These are phyloP conservation scores for Blastobotrys mokoenaii DNA, from an alignment of 805 yeast species.

Conservation along the genomic window DNA sequence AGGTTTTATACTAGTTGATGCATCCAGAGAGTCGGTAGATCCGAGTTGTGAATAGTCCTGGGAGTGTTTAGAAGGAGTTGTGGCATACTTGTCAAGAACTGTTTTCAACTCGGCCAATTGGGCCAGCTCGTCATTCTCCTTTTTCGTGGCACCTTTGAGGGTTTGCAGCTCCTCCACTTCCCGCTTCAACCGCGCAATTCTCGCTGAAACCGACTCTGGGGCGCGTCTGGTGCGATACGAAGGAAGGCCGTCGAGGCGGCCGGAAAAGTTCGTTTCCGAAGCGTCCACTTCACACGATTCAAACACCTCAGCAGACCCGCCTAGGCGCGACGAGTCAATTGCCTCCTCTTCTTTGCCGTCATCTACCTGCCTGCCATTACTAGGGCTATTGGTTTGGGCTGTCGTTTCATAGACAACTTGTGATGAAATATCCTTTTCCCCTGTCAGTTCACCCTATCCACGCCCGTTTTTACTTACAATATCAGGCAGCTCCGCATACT, in stretches of 20 bases:
- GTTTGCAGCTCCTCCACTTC: slow-evolving; percentile 15
- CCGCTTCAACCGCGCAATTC: slow-evolving; percentile 13
- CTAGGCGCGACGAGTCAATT: neutral
- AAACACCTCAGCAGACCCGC: slow-evolving; percentile 4
- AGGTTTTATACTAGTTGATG: too few relatives aligned
- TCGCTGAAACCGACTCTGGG: slow-evolving; percentile 12
- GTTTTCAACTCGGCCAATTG: neutral
- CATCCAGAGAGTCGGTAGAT: too few relatives aligned
- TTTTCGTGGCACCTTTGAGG: neutral
- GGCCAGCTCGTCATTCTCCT: neutral
- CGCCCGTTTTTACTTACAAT: slow-evolving; percentile 12
- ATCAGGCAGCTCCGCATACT: slow-evolving; percentile 16
- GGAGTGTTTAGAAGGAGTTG: too few relatives aligned
- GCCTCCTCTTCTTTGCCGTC: neutral
- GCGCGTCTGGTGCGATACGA: slow-evolving; percentile 7
- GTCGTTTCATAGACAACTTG: too few relatives aligned
- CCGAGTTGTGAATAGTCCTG: too few relatives aligned
- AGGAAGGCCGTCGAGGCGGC: neutral
- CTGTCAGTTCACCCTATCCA: too few relatives aligned
- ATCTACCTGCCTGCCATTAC: neutral
- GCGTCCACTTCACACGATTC: slow-evolving; percentile 12
- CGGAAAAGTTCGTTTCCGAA: slow-evolving; percentile 12
- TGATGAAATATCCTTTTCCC: too few relatives aligned
- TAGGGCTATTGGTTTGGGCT: neutral
- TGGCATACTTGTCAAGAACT: neutral